A percentile compares a stretch with the other conserved stretches of the same genome.
Conservation (phyloP, 140 eudicot genomes). For the Senecio squalidus region DNA sequence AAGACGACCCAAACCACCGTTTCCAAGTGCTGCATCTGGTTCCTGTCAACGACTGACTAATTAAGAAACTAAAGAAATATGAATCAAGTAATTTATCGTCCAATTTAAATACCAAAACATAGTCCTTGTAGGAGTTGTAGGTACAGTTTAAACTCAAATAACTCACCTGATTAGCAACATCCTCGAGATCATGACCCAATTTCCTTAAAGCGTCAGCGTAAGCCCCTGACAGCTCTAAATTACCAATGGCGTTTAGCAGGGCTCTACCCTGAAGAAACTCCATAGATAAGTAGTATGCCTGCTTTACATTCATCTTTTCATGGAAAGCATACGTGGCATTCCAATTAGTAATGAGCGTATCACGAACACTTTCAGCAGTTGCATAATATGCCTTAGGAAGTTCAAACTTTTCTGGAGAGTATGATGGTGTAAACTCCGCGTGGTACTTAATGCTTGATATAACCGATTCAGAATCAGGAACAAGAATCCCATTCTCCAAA, state of each 20-base stretch:
- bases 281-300: conserved; percentile 92
- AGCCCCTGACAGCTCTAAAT: conserved; percentile 76
- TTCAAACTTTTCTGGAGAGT: conserved; percentile 63
- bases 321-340: conserved; percentile 64
- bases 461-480: conserved; percentile 58
- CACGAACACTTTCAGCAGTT: conserved; percentile 88
- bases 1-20: conserved; percentile 56
- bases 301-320: conserved; percentile 74
- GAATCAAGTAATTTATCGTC: neutral
- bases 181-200: conserved; percentile 75
- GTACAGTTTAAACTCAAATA: too few relatives aligned
- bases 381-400: conserved; percentile 81
- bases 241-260: conserved; percentile 80
- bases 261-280: conserved; percentile 99
- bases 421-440: conserved; percentile 82
- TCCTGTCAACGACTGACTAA: conserved; percentile 33
- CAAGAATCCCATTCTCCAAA: conserved; percentile 28
- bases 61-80: conserved; percentile 9
- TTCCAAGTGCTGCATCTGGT: conserved; percentile 58
- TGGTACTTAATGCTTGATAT: conserved; percentile 84
- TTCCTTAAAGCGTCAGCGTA: conserved; percentile 79
- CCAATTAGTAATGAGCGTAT: conserved; percentile 72
- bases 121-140: neutral
- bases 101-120: conserved; percentile 1
- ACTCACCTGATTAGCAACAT: conserved; percentile 74